Conservation (phyloP, 2,329 filamentous ascomycete species). For the Chaetomium sp. region DNA sequence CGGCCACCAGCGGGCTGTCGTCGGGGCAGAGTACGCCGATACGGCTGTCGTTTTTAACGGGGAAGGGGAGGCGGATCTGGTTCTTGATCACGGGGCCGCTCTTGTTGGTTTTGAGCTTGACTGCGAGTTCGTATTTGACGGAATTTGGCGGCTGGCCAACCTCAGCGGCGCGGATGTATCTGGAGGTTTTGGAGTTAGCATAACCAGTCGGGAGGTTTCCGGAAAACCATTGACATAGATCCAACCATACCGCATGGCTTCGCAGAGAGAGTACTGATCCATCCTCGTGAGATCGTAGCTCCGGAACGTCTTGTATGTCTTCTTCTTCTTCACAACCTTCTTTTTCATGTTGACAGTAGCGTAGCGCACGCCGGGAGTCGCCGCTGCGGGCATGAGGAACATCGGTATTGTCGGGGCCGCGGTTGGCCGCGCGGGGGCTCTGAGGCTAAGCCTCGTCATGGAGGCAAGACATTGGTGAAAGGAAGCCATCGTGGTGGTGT, state of each 20-base stretch:
- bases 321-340: slow-evolving; percentile 52
- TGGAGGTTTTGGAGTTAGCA: slow-evolving; percentile 31
- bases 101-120: slow-evolving; percentile 77
- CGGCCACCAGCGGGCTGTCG: slow-evolving; percentile 63
- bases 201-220: background rate
- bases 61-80: slow-evolving; percentile 79
- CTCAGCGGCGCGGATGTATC: slow-evolving; percentile 87
- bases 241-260: slow-evolving; percentile 72
- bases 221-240: background rate
- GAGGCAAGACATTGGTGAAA: slow-evolving; percentile 49
- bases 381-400: slow-evolving; percentile 40
- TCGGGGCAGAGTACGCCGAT: slow-evolving; percentile 91
- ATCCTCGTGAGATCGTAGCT: slow-evolving; percentile 61
- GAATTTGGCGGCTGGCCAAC: slow-evolving; percentile 69
- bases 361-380: slow-evolving; percentile 35
- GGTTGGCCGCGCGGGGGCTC: slow-evolving; percentile 37
- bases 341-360: slow-evolving; percentile 36
- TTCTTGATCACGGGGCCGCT: slow-evolving; percentile 83
- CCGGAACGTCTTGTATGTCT: slow-evolving; percentile 57
- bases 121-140: slow-evolving; percentile 81
- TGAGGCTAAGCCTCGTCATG: slow-evolving; percentile 44
- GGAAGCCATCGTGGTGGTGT: slow-evolving; percentile 39
- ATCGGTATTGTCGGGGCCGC: slow-evolving; percentile 38
- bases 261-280: slow-evolving; percentile 73
- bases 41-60: slow-evolving; percentile 79